Evolutionary conservation across 2,329 filamentous ascomycete species (phyloP).

Genomic region (Penicillium corylophilum): DNA sequence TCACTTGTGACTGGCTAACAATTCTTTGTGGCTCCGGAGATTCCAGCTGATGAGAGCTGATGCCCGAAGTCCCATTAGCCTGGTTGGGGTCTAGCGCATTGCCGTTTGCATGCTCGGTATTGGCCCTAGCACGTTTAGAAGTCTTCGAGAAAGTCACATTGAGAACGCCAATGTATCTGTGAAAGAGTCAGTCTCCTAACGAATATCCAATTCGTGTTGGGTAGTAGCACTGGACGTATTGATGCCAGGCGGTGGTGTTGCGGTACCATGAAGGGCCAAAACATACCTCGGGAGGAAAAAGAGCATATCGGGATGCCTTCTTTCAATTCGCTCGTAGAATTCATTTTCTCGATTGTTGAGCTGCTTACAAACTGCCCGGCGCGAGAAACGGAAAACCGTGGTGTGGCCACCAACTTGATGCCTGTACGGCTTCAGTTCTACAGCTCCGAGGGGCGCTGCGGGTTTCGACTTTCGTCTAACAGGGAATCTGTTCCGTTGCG

Average conservation of each 20-base stretch:
- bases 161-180: conserved; percentile 90
- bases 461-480: conserved; percentile 27
- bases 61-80: conserved; percentile 11
- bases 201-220: neutral
- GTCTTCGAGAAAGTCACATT: conserved; percentile 94
- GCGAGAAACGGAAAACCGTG: conserved; percentile 92
- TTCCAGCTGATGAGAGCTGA: conserved; percentile 16
- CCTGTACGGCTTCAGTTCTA: conserved; percentile 93
- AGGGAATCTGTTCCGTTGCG: conserved; percentile 26
- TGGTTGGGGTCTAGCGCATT: conserved; percentile 9
- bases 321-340: conserved; percentile 96
- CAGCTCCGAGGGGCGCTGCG: conserved; percentile 71
- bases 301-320: conserved; percentile 82
- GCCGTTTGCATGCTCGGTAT: conserved; percentile 18
- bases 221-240: neutral
- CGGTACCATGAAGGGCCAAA: conserved; percentile 23
- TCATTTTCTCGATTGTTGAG: conserved; percentile 97
- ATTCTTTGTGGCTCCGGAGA: conserved; percentile 48
- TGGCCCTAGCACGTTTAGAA: conserved; percentile 58
- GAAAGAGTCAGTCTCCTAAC: conserved; percentile 11
- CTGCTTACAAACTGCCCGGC: conserved; percentile 94
- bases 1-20: conserved; percentile 74
- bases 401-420: conserved; percentile 98
- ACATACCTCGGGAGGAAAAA: conserved; percentile 81
- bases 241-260: neutral